Percentiles rank a stretch among this genome's conserved stretches.
Conservation (phyloP, 257 asterid genomes). For the Cinchona pubescens region DNA sequence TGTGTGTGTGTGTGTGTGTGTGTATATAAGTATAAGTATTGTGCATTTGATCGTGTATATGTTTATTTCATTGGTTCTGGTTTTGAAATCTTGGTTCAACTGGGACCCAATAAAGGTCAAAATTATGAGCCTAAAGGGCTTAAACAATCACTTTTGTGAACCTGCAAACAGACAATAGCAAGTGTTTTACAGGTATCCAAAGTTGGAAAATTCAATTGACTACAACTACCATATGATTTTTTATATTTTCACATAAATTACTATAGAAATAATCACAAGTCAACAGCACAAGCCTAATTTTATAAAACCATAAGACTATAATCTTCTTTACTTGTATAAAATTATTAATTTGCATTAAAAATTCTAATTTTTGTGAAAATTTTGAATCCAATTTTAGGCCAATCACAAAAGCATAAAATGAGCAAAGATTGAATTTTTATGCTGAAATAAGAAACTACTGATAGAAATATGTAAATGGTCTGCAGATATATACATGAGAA, state of each 20-base stretch:
- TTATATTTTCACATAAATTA: neutral
- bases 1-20: neutral
- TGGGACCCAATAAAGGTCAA: slow-evolving; percentile 34
- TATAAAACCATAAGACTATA: neutral
- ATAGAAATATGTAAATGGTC: neutral
- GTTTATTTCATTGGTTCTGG: slow-evolving; percentile 13
- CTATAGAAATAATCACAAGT: neutral
- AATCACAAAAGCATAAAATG: slow-evolving; percentile 3
- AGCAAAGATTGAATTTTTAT: neutral
- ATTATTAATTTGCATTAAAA: neutral
- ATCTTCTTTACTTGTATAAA: neutral
- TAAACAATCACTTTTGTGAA: slow-evolving; percentile 13
- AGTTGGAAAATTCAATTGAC: slow-evolving; percentile 15
- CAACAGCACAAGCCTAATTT: slow-evolving; percentile 2
- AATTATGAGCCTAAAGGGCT: slow-evolving; percentile 5
- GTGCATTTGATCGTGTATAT: slow-evolving; percentile 2
- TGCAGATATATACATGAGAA: neutral
- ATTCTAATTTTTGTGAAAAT: neutral
- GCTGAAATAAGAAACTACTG: neutral
- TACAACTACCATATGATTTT: neutral
- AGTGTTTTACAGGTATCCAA: slow-evolving; percentile 18
- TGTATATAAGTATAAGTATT: neutral
- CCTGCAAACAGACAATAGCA: neutral
- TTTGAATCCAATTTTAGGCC: neutral
- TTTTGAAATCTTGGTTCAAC: slow-evolving; percentile 23